A percentile compares a stretch with the other conserved stretches of the same genome.
phyloP scores from a whole-genome alignment of 1,284 basidiomycete genomes.

The Apiotrichum gamsii region DNA sequence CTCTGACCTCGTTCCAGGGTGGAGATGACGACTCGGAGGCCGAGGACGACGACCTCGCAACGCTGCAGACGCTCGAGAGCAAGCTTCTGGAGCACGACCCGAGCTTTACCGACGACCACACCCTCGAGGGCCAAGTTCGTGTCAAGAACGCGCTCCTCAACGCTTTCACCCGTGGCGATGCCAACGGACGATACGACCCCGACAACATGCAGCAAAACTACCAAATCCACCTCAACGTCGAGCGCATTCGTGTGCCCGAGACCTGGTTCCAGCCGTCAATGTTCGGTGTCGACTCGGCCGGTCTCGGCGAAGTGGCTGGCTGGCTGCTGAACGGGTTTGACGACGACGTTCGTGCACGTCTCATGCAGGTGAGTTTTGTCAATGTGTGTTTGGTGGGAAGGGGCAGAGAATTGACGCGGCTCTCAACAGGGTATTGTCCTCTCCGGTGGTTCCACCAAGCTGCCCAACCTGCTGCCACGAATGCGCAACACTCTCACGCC shows the following conservation, averaged over 20 bases:
- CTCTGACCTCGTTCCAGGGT: slow-evolving; percentile 53
- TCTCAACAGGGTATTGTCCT: slow-evolving; percentile 88
- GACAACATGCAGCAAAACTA: slow-evolving; percentile 56
- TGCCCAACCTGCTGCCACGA: slow-evolving; percentile 65
- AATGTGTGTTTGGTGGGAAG: too few species aligned
- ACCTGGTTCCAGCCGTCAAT: slow-evolving; percentile 88
- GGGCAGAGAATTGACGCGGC: too few species aligned
- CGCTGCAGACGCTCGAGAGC: slow-evolving; percentile 68
- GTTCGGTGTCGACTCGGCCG: slow-evolving; percentile 92
- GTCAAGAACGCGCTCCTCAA: slow-evolving; percentile 76
- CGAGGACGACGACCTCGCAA: slow-evolving; percentile 82
- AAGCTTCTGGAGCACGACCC: slow-evolving; percentile 80
- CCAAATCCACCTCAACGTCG: slow-evolving; percentile 87
- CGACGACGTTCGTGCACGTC: slow-evolving; percentile 57
- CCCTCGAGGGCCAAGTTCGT: slow-evolving; percentile 68
- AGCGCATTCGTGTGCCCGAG: slow-evolving; percentile 87
- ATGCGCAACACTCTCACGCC: slow-evolving; percentile 67
- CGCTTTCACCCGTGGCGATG: slow-evolving; percentile 61
- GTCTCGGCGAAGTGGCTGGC: slow-evolving; percentile 82
- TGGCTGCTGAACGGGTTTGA: slow-evolving; percentile 77
- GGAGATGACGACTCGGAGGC: slow-evolving; percentile 83
- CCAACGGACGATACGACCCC: slow-evolving; percentile 57
- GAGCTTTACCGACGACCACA: slow-evolving; percentile 71
- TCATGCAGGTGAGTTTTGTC: slow-evolving; percentile 52
- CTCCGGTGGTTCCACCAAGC: slow-evolving; percentile 71